Conservation (phyloP, 2,329 filamentous ascomycete genomes). For the Phoma sp. region DNA sequence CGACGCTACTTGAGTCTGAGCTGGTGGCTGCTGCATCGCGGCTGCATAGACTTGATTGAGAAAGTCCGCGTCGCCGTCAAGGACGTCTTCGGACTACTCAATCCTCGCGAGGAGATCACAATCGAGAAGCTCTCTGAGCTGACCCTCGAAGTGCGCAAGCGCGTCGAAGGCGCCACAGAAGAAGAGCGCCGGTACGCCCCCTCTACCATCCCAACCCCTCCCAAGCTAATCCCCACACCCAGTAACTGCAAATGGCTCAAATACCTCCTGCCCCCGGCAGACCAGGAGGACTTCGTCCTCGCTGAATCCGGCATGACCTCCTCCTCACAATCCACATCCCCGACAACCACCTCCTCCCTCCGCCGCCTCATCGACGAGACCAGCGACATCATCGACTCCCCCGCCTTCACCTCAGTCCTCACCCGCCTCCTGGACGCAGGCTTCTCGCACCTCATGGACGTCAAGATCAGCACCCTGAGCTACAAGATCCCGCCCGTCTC, state of each 20-base stretch:
- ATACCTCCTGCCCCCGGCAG: constrained; percentile 78
- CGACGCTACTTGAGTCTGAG: constrained; percentile 93
- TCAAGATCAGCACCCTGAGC: constrained; percentile 77
- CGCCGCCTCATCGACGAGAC: constrained; percentile 92
- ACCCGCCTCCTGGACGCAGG: constrained; percentile 84
- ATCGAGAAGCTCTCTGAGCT: constrained; percentile 80
- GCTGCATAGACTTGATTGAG: constrained; percentile 81
- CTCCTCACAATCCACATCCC: constrained; percentile 45
- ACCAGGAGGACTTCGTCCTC: constrained; percentile 83
- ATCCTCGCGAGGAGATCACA: constrained; percentile 85
- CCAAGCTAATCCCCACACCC: neutral
- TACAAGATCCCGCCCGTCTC: constrained; percentile 68
- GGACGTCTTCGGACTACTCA: constrained; percentile 86
- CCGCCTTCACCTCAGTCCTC: constrained; percentile 84
- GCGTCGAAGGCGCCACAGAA: constrained; percentile 77
- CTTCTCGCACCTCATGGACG: constrained; percentile 83
- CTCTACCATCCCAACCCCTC: neutral
- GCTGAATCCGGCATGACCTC: constrained; percentile 78
- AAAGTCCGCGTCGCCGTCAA: constrained; percentile 85
- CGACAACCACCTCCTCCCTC: constrained; percentile 62
- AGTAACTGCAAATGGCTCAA: constrained; percentile 75
- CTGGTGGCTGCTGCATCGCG: constrained; percentile 95
- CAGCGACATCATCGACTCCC: constrained; percentile 92
- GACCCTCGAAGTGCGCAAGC: constrained; percentile 80
- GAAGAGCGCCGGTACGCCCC: constrained; percentile 61